Evolutionary conservation across 192 early-diverging fungal species (phyloP).

Genomic region (Paraglomus brasilianum): DNA sequence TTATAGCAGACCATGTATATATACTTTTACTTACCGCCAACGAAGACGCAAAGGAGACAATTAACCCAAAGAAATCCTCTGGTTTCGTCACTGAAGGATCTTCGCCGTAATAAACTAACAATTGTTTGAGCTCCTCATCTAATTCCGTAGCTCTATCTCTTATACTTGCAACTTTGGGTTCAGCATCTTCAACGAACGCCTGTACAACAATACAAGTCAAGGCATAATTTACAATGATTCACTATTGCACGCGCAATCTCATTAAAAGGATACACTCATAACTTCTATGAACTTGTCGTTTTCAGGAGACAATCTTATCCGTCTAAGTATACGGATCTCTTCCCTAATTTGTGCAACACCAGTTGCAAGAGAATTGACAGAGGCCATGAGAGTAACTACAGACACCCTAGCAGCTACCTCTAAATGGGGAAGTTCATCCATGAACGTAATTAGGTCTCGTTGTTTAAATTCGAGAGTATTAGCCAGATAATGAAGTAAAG

Average conservation of each 20-base stretch:
- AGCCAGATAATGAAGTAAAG: slow-evolving; percentile 55
- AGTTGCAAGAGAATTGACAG: slow-evolving; percentile 45
- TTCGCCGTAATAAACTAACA: slow-evolving; percentile 55
- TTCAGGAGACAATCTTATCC: slow-evolving; percentile 36
- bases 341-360: slow-evolving; percentile 47
- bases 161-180: slow-evolving; percentile 45
- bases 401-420: slow-evolving; percentile 54
- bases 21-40: slow-evolving; percentile 41
- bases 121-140: slow-evolving; percentile 45
- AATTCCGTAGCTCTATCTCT: slow-evolving; percentile 40
- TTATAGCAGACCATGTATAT: neutral
- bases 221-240: neutral
- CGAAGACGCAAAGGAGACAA: slow-evolving; percentile 46
- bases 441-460: slow-evolving; percentile 44
- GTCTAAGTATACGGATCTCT: slow-evolving; percentile 40
- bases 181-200: slow-evolving; percentile 47
- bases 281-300: slow-evolving; percentile 49
- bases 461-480: slow-evolving; percentile 44
- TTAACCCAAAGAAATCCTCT: slow-evolving; percentile 57
- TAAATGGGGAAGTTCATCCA: slow-evolving; percentile 53
- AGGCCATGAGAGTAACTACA: slow-evolving; percentile 45
- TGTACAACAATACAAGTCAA: slow-evolving; percentile 26
- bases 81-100: slow-evolving; percentile 48
- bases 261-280: slow-evolving; percentile 49
- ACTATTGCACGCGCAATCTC: neutral